Evolutionary conservation across 495 filamentous ascomycete genomes (phyloP).

Genomic region (Penicillium soppii): DNA sequence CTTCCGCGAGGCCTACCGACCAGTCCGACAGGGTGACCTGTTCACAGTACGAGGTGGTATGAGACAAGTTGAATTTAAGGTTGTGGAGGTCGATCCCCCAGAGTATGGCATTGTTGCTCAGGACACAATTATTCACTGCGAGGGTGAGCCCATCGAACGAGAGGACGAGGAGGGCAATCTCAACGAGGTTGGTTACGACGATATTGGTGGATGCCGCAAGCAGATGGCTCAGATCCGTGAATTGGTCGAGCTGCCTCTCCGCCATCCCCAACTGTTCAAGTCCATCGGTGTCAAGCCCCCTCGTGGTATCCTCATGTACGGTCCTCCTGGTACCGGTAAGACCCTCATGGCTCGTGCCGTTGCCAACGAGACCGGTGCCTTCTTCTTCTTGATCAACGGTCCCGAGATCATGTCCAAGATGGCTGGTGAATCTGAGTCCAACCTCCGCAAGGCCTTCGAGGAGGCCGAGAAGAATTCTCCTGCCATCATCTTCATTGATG

Average conservation of each 20-base stretch:
- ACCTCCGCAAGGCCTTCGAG: slow-evolving; percentile 95
- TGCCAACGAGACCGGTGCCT: slow-evolving; percentile 96
- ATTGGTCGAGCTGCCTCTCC: slow-evolving; percentile 92
- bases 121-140: slow-evolving; percentile 98
- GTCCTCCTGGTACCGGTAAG: slow-evolving; percentile 98
- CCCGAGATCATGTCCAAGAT: slow-evolving; percentile 99
- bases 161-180: slow-evolving; percentile 99
- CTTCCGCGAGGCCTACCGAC: slow-evolving; percentile 98
- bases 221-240: slow-evolving; percentile 99
- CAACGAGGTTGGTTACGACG: slow-evolving; percentile 98
- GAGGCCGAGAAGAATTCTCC: slow-evolving; percentile 99
- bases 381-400: slow-evolving; percentile 99
- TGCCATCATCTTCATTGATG: slow-evolving; percentile 99
- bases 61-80: slow-evolving; percentile 99
- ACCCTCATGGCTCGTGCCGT: slow-evolving; percentile 98
- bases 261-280: slow-evolving; percentile 98
- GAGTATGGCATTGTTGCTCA: slow-evolving; percentile 98
- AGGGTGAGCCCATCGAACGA: slow-evolving; percentile 96
- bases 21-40: slow-evolving; percentile 91
- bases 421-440: slow-evolving; percentile 98
- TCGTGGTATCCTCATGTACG: slow-evolving; percentile 96
- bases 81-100: slow-evolving; percentile 96
- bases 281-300: slow-evolving; percentile 99
- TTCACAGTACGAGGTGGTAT: slow-evolving; percentile 97
- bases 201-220: slow-evolving; percentile 98